phyloP scores from a whole-genome alignment of 352 stramenopile genomes.

The Globisporangium barbulae region DNA sequence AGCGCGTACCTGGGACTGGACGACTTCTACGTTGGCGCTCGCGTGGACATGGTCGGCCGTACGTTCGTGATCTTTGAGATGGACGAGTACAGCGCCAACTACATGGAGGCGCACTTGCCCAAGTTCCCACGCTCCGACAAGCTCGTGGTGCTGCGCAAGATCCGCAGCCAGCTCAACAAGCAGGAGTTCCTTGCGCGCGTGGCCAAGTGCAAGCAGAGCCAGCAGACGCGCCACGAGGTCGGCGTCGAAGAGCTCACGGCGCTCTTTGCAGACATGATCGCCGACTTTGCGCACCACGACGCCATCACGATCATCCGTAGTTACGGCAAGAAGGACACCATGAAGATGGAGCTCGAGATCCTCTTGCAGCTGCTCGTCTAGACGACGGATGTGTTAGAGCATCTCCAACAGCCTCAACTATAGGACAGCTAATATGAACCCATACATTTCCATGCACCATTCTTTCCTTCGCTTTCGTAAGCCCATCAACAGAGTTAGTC shows the following conservation, averaged over 20 bases:
- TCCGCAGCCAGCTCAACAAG: constrained; percentile 43
- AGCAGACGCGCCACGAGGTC: constrained; percentile 29
- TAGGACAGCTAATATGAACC: constrained; percentile 1
- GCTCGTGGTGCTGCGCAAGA: constrained; percentile 54
- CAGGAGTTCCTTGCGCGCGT: constrained; percentile 22
- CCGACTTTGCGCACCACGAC: constrained; percentile 55
- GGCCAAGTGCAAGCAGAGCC: constrained; percentile 25
- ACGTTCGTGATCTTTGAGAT: constrained; percentile 78
- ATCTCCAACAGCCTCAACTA: not conserved
- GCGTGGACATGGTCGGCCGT: constrained; percentile 59
- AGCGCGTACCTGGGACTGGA: constrained; percentile 44
- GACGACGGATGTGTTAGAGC: not conserved
- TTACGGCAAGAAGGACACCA: constrained; percentile 58
- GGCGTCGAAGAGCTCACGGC: constrained; percentile 46
- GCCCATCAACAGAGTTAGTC: not conserved
- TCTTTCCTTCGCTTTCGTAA: not conserved
- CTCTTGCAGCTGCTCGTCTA: constrained; percentile 46
- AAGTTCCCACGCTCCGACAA: constrained; percentile 72
- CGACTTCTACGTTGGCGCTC: constrained; percentile 76
- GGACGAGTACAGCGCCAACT: constrained; percentile 83
- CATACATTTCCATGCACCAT: not conserved
- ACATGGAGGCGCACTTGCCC: constrained; percentile 63
- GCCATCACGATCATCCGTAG: constrained; percentile 64
- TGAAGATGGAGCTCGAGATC: constrained; percentile 53
- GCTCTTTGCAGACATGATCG: constrained; percentile 41